Percentiles rank a stretch among this genome's conserved stretches.
Conservation (phyloP, 2,329 filamentous ascomycete species). For the Pyrenophora tritici-repentis region DNA sequence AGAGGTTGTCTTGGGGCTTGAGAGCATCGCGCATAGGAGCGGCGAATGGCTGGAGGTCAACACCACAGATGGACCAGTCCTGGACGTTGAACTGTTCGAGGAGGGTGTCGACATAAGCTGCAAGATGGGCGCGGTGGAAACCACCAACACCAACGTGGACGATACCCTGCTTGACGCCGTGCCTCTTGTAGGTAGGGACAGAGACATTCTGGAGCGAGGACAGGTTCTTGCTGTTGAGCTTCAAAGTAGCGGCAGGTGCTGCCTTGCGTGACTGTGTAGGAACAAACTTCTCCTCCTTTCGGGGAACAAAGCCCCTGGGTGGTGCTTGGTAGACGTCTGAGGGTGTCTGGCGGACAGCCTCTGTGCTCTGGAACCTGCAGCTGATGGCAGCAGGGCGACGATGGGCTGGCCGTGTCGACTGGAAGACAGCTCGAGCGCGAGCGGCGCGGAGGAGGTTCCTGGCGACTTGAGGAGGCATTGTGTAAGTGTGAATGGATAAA, state of each 20-base stretch:
- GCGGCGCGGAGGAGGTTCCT: conserved; percentile 19
- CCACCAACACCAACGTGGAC: conserved; percentile 38
- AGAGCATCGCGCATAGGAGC: conserved; percentile 34
- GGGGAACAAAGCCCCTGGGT: conserved; percentile 4
- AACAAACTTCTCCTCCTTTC: conserved; percentile 8
- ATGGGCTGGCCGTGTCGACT: conserved; percentile 13
- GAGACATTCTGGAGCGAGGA: conserved; percentile 26
- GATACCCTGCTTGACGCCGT: conserved; percentile 35
- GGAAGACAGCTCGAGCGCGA: conserved; percentile 17
- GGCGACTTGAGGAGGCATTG: conserved; percentile 19
- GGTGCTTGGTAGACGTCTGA: conserved; percentile 13
- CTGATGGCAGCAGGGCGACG: conserved; percentile 6
- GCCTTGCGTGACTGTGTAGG: conserved; percentile 2
- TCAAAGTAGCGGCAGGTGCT: conserved; percentile 3
- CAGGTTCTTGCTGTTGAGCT: conserved; percentile 30
- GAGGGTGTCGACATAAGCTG: conserved; percentile 34
- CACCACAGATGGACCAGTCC: conserved; percentile 39
- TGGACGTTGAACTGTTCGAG: conserved; percentile 32
- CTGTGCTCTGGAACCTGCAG: conserved; percentile 15
- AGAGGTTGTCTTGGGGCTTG: conserved; percentile 32
- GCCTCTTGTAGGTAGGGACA: conserved; percentile 30
- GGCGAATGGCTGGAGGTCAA: conserved; percentile 34
- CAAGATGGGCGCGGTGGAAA: conserved; percentile 37
- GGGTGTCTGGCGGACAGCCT: conserved; percentile 10
- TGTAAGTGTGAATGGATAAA: background rate